Base-by-base conservation (phyloP, 768 basidiomycete species). In the Cyathus striatus region DNA sequence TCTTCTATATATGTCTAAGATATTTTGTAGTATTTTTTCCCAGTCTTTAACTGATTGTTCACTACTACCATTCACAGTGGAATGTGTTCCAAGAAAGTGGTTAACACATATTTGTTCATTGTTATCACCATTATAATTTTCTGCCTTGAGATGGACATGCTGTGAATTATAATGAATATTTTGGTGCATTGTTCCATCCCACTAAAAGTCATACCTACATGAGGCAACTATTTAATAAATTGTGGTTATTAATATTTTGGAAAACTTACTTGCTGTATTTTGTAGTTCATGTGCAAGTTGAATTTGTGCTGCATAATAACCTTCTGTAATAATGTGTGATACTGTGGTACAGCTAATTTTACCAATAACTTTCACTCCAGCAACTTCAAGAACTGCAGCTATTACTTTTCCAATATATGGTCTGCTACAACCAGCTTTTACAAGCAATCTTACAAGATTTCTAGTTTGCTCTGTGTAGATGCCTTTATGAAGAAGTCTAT, bases 211-310 rank as follows among this genome's bases (percentile, higher is more conserved):
- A 49, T 47, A 14, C 25, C 32, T n/a, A 35, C 5, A 43, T n/a
- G n/a, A n/a, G n/a, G n/a, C n/a, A 20, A 20, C 34, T 12, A 41
- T 30, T 41, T 17, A 30, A 12, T n/a, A n/a, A n/a, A n/a, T n/a
- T n/a, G n/a, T n/a, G n/a, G n/a, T n/a, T n/a, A n/a, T n/a, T n/a
- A n/a, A n/a, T n/a, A n/a, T n/a, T n/a, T n/a, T n/a, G n/a, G 2
- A 12, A 32, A 39, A 49, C 23, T 49, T 7, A 50, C 41, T n/a
- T 18, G 49, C 38, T 18, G 55, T 35, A 12, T 41, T 43, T 30
- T 39, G 22, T 40, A 59, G 49, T 24, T 55, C 51, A 46, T 52
- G 38, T 14, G 46, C 56, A 35, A 55, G 44, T 21, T 59, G 57
- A 23, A 58, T 45, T 16, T 50, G 49, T 33, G 53, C 45, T 20